Conservation (phyloP, 805 yeast genomes). For the Candida adriatica region DNA sequence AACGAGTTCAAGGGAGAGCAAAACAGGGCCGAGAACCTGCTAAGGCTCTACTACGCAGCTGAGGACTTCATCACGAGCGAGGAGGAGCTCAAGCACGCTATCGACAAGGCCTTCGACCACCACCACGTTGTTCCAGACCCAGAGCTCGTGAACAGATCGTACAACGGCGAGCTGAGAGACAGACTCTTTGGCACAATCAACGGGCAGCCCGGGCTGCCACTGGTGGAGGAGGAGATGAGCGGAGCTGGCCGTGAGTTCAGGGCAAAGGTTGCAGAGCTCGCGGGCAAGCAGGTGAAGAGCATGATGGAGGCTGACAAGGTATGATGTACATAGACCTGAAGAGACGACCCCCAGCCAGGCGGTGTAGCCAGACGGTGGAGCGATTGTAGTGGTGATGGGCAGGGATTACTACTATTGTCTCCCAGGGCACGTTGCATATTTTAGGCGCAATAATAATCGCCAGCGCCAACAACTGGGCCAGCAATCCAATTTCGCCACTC, state of each 20-base stretch:
- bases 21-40: constrained; percentile 45
- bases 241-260: constrained; percentile 27
- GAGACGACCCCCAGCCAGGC: too few species aligned
- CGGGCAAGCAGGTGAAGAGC: background rate
- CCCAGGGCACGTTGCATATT: too few species aligned
- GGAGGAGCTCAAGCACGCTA: constrained; percentile 49
- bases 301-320: too few species aligned
- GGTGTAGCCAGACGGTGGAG: too few species aligned
- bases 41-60: constrained; percentile 69
- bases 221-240: constrained; percentile 28
- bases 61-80: constrained; percentile 68
- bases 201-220: constrained; percentile 28
- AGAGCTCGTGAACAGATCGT: constrained; percentile 14
- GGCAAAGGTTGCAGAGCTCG: constrained; percentile 17
- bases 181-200: constrained; percentile 32
- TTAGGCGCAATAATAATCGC: too few species aligned
- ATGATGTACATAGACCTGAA: too few species aligned
- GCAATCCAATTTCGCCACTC: too few species aligned
- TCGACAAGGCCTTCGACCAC: constrained; percentile 45
- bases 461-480: too few species aligned
- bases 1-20: constrained; percentile 46
- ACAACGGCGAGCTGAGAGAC: constrained; percentile 17
- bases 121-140: constrained; percentile 3
- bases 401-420: too few species aligned
- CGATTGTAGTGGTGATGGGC: too few species aligned